Evolutionary conservation across 352 stramenopile genomes (phyloP).

Genomic region (Pseudoperonospora humuli): DNA sequence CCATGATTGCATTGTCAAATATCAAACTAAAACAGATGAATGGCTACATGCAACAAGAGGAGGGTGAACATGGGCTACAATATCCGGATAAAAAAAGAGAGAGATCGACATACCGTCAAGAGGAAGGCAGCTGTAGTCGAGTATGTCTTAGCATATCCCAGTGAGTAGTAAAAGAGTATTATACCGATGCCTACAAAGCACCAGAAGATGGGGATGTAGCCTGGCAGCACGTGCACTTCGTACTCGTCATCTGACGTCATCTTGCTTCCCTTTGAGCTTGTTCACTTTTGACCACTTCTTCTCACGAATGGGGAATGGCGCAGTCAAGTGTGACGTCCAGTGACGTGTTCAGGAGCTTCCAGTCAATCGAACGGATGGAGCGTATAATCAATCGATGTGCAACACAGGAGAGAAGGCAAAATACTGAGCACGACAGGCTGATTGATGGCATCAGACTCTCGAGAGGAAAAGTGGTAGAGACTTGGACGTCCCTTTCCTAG

Average conservation of each 20-base stretch:
- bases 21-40: constrained; percentile 75
- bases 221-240: constrained; percentile 40
- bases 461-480: no score
- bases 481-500: no score
- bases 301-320: neutral
- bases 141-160: constrained; percentile 75
- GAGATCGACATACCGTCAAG: constrained; percentile 40
- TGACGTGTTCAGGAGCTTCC: no score
- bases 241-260: constrained; percentile 14
- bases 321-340: no score
- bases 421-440: no score
- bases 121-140: constrained; percentile 63
- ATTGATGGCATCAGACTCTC: no score
- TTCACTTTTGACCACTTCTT: neutral
- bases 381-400: no score
- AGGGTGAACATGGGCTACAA: neutral
- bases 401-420: neutral
- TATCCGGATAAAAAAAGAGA: neutral
- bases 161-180: constrained; percentile 66
- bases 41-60: constrained; percentile 32
- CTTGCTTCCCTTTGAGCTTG: constrained; percentile 1
- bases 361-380: no score
- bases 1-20: constrained; percentile 79
- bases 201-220: constrained; percentile 62
- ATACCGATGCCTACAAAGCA: constrained; percentile 46